phyloP scores from a whole-genome alignment of 768 basidiomycete species.

The Dacryopinax spathularia region DNA sequence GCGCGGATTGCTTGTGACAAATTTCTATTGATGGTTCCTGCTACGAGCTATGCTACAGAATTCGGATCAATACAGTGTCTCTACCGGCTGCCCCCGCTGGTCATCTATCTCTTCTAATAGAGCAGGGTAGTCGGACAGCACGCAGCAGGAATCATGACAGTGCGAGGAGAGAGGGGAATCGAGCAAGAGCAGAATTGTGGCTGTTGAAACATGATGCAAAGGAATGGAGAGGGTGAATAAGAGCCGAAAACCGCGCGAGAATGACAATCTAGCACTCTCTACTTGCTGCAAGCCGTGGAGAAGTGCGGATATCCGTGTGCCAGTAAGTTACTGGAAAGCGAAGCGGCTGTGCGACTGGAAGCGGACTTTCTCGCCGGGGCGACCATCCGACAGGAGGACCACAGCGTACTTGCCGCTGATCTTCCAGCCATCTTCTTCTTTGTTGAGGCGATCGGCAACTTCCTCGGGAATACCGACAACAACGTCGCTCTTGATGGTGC shows the following conservation, averaged over 20 bases:
- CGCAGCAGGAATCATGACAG: neutral
- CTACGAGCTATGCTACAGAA: neutral
- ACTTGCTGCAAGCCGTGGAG: too few species aligned
- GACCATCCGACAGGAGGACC: conserved; percentile 72
- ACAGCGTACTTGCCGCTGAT: conserved; percentile 94
- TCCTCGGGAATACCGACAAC: conserved; percentile 69
- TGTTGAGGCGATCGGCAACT: conserved; percentile 64
- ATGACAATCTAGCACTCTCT: too few species aligned
- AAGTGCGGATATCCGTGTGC: neutral
- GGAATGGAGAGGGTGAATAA: neutral
- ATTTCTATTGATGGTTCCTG: neutral
- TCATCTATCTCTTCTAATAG: neutral
- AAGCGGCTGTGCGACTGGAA: conserved; percentile 23
- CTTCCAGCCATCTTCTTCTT: conserved; percentile 86
- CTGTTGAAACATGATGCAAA: neutral
- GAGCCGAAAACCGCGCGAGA: neutral
- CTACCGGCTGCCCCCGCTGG: neutral
- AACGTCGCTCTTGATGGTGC: conserved; percentile 92
- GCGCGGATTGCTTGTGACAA: too few species aligned
- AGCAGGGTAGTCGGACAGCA: neutral
- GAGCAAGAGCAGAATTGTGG: neutral
- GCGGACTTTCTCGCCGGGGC: conserved; percentile 77
- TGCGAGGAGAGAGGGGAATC: neutral
- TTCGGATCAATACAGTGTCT: neutral
- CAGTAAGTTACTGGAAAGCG: neutral